A percentile compares a stretch with the other conserved stretches of the same genome.
Conservation (phyloP, 768 basidiomycete species). For the Lentinula boryana region DNA sequence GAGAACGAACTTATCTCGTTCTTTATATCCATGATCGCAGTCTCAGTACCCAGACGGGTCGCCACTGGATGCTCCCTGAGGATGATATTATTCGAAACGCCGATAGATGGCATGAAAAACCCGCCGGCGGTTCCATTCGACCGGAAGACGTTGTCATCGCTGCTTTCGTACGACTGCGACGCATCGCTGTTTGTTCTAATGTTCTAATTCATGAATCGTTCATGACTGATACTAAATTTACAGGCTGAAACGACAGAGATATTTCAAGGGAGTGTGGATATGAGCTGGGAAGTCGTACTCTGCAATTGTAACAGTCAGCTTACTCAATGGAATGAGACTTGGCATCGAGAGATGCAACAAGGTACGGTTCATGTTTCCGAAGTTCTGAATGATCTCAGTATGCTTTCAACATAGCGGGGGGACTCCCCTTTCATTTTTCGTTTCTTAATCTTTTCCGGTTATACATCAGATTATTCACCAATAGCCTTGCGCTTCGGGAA, state of each 20-base stretch:
- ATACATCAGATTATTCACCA: constrained; percentile 76
- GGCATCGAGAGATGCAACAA: constrained; percentile 69
- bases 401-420: constrained; percentile 43
- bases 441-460: constrained; percentile 73
- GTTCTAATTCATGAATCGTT: not conserved
- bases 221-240: not conserved
- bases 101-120: constrained; percentile 63
- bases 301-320: constrained; percentile 68
- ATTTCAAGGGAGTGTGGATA: constrained; percentile 48
- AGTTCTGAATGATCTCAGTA: constrained; percentile 3
- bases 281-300: constrained; percentile 70
- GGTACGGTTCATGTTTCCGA: constrained; percentile 31
- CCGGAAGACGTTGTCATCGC: constrained; percentile 80
- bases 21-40: constrained; percentile 84
- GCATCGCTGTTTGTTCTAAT: constrained; percentile 58
- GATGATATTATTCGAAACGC: constrained; percentile 73
- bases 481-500: constrained; percentile 75
- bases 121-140: constrained; percentile 42
- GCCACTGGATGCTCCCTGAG: constrained; percentile 86
- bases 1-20: constrained; percentile 83
- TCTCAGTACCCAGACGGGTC: constrained; percentile 79
- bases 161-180: constrained; percentile 71
- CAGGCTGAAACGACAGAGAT: constrained; percentile 79
- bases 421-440: constrained; percentile 70
- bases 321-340: constrained; percentile 64